These are phyloP conservation scores for Prunus mira DNA, from an alignment of 306 rosid genomes.

Conservation along the genomic window DNA sequence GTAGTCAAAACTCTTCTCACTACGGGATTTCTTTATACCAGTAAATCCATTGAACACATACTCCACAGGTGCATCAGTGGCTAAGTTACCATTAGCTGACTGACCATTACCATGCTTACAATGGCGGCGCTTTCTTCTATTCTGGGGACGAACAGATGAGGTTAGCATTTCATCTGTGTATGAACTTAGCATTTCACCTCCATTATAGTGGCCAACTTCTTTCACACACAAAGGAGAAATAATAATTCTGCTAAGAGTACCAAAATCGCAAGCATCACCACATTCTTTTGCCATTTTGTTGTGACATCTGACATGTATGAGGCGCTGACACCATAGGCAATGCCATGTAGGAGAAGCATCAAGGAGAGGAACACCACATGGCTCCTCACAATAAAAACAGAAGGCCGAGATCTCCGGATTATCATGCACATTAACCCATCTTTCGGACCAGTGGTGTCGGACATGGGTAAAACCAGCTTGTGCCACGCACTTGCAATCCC, in stretches of 20 bases:
- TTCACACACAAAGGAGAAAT: slow-evolving; percentile 65
- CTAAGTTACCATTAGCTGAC: slow-evolving; percentile 29
- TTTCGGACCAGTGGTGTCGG: slow-evolving; percentile 81
- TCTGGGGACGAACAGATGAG: slow-evolving; percentile 47
- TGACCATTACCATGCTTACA: slow-evolving; percentile 38
- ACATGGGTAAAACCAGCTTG: slow-evolving; percentile 65
- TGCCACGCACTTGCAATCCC: slow-evolving; percentile 77
- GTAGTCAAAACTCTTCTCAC: slow-evolving; percentile 31
- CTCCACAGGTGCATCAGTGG: slow-evolving; percentile 40
- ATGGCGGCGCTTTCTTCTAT: slow-evolving; percentile 50
- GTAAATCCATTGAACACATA: slow-evolving; percentile 46
- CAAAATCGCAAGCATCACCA: slow-evolving; percentile 71
- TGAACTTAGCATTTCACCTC: slow-evolving; percentile 33
- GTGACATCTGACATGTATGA: slow-evolving; percentile 78
- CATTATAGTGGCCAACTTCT: slow-evolving; percentile 48
- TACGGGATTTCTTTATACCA: slow-evolving; percentile 38
- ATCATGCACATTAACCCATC: slow-evolving; percentile 68
- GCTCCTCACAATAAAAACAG: slow-evolving; percentile 69
- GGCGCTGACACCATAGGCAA: slow-evolving; percentile 78
- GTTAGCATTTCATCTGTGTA: slow-evolving; percentile 33
- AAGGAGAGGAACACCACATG: slow-evolving; percentile 74
- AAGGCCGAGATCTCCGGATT: slow-evolving; percentile 55
- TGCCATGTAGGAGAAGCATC: slow-evolving; percentile 81
- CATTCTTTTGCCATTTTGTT: slow-evolving; percentile 52
- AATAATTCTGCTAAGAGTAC: slow-evolving; percentile 50